These are phyloP conservation scores for Penicillium sumatraense DNA, from an alignment of 2,329 filamentous ascomycete species.

Conservation along the genomic window DNA sequence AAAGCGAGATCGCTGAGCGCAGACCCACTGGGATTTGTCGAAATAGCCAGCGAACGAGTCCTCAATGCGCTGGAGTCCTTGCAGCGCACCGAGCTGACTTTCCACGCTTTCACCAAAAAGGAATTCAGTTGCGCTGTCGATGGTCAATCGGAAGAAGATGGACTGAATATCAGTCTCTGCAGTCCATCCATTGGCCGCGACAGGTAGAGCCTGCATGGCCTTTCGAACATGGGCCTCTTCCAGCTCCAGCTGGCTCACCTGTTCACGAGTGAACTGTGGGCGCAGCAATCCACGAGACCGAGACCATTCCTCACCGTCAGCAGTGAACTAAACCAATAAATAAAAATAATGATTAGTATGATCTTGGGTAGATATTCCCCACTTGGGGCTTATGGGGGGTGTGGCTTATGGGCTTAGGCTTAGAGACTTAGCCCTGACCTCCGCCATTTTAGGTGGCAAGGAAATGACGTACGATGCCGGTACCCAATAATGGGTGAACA, in stretches of 20 bases:
- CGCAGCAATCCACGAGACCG: conserved; percentile 78
- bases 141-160: conserved; percentile 81
- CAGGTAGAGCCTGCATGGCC: conserved; percentile 70
- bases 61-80: conserved; percentile 57
- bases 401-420: neutral
- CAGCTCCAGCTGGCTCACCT: conserved; percentile 77
- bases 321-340: conserved; percentile 59
- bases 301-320: conserved; percentile 79
- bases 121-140: conserved; percentile 87
- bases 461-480: conserved; percentile 50
- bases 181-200: conserved; percentile 54
- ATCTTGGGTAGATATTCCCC: neutral
- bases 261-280: conserved; percentile 84
- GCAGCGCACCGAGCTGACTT: conserved; percentile 47
- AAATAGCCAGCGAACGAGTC: conserved; percentile 41
- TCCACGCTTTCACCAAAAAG: conserved; percentile 77
- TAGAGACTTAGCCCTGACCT: neutral
- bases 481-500: conserved; percentile 40
- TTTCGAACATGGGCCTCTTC: conserved; percentile 80
- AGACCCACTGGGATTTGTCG: conserved; percentile 39
- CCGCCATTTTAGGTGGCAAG: neutral
- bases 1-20: conserved; percentile 30
- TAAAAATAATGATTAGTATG: conserved; percentile 8
- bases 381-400: neutral
- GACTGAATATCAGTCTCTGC: conserved; percentile 71